phyloP scores from a whole-genome alignment of 1,139 yeast genomes.

The Kluyveromyces sp. region DNA sequence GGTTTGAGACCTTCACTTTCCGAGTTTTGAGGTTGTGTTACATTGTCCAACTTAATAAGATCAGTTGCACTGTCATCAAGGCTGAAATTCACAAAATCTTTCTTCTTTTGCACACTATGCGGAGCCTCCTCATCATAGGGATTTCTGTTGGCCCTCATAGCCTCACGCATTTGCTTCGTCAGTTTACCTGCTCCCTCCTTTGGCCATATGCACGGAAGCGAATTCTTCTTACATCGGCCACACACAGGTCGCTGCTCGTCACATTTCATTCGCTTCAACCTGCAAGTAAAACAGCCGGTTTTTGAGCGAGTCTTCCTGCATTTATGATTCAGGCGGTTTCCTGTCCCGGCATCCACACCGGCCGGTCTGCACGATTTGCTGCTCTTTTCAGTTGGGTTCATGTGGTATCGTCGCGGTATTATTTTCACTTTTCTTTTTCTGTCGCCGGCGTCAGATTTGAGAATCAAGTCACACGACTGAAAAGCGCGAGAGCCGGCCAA shows the following conservation, averaged over 20 bases:
- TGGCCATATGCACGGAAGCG: slow-evolving; percentile 43
- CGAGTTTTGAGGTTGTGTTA: background rate
- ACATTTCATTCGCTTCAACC: slow-evolving; percentile 50
- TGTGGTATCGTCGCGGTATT: too few relatives aligned
- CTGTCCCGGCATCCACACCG: too few relatives aligned
- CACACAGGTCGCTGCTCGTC: slow-evolving; percentile 45
- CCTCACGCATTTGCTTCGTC: slow-evolving; percentile 15
- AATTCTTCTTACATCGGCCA: slow-evolving; percentile 40
- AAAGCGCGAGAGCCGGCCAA: too few relatives aligned
- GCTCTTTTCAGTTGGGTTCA: too few relatives aligned
- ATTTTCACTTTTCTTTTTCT: too few relatives aligned
- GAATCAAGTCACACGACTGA: background rate
- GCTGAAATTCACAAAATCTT: slow-evolving; percentile 1
- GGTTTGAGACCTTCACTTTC: too few relatives aligned
- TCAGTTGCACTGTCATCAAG: slow-evolving; percentile 1
- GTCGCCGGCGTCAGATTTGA: background rate
- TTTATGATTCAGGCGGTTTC: too few relatives aligned
- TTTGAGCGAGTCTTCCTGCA: slow-evolving; percentile 31
- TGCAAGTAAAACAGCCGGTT: slow-evolving; percentile 39
- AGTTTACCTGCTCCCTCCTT: slow-evolving; percentile 12
- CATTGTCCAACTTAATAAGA: background rate
- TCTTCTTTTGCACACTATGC: background rate
- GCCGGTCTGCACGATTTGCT: too few relatives aligned
- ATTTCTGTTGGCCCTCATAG: slow-evolving; percentile 10
- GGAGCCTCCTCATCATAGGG: slow-evolving; percentile 9